phyloP scores from a whole-genome alignment of 306 rosid species.

The Adenanthera pavonina region DNA sequence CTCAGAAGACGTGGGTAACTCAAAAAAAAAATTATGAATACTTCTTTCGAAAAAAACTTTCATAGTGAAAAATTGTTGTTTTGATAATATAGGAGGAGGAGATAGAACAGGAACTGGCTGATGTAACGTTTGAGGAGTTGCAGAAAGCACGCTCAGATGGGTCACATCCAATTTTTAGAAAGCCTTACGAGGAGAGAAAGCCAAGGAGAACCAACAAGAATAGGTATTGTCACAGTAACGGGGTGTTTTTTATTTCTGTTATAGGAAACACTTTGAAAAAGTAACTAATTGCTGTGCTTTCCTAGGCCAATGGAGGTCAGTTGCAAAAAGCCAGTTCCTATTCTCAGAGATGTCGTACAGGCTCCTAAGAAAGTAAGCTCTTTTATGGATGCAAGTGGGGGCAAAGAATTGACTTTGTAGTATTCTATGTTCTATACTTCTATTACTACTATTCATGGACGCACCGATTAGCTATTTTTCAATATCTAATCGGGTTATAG shows the following conservation, averaged over 20 bases:
- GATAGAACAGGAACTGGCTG: conserved; percentile 78
- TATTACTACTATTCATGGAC: neutral
- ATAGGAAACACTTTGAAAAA: neutral
- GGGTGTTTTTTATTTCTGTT: neutral
- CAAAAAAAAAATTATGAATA: neutral
- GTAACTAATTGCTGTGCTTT: conserved; percentile 34
- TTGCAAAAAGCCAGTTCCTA: conserved; percentile 79
- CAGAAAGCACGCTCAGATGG: conserved; percentile 84
- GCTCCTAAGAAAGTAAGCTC: conserved; percentile 76
- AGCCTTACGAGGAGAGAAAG: conserved; percentile 56
- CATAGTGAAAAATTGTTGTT: neutral
- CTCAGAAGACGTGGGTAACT: conserved; percentile 51
- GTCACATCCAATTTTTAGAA: conserved; percentile 51
- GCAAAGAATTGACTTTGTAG: neutral
- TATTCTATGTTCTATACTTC: conserved; percentile 24
- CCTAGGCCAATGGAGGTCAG: conserved; percentile 92
- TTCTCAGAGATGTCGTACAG: conserved; percentile 73
- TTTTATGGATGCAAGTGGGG: neutral
- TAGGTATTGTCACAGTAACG: conserved; percentile 48
- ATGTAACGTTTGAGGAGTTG: conserved; percentile 84
- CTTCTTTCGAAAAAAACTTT: neutral
- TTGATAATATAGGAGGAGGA: conserved; percentile 61
- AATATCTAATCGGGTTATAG: neutral
- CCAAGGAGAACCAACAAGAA: conserved; percentile 76
- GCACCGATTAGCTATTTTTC: neutral